Conservation (phyloP, 129 eudicot genomes). For the Calendula officinalis region DNA sequence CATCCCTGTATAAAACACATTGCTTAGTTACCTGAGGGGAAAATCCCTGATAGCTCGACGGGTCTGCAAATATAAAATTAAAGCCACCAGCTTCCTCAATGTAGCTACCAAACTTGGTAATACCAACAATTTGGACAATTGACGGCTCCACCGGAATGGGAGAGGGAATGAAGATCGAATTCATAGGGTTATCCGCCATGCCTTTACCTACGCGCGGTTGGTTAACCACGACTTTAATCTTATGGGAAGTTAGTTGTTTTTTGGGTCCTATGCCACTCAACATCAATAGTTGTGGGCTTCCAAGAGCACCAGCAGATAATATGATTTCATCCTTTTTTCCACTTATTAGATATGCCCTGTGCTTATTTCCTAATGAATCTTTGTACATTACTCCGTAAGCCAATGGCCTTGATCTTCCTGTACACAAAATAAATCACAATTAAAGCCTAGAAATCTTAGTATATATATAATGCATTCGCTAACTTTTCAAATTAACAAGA, state of each 20-base stretch:
- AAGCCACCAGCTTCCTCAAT: constrained; percentile 59
- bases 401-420: constrained; percentile 48
- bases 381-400: constrained; percentile 60
- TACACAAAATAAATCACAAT: background rate
- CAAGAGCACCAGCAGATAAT: constrained; percentile 65
- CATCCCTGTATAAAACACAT: background rate
- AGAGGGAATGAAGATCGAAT: constrained; percentile 56
- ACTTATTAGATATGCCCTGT: constrained; percentile 47
- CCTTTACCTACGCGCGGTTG: constrained; percentile 64
- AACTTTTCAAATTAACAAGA: too few relatives aligned
- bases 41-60: constrained; percentile 48
- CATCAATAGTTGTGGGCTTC: constrained; percentile 84
- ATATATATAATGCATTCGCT: too few relatives aligned
- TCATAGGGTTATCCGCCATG: constrained; percentile 78
- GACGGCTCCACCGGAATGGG: constrained; percentile 54
- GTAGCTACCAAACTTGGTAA: constrained; percentile 60
- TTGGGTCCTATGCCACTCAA: constrained; percentile 78
- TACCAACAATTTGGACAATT: constrained; percentile 57
- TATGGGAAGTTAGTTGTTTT: constrained; percentile 48
- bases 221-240: constrained; percentile 49
- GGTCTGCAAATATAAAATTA: constrained; percentile 20
- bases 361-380: constrained; percentile 52
- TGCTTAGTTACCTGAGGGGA: constrained; percentile 52
- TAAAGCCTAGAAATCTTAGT: too few relatives aligned
- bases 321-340: constrained; percentile 54